Evolutionary conservation across 495 filamentous ascomycete species (phyloP), one percentile per base, ranked within the genome.

Genomic region (Aspergillus sclerotioniger): DNA sequence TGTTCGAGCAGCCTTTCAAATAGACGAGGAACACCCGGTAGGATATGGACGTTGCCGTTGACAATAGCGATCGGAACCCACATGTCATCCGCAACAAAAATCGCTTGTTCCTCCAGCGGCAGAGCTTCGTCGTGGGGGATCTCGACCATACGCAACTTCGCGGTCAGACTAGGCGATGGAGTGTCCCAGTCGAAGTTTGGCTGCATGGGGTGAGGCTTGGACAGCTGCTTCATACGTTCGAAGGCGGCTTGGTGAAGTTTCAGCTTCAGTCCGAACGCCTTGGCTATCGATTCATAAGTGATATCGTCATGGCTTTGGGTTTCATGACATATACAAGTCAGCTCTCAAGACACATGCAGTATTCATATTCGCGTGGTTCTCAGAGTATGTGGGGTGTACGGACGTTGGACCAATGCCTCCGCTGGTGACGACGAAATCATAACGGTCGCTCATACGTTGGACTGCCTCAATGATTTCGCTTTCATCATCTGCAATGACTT

Each of bases 341-440:
- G 31, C 28, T 35, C 33, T 35, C 13, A 13, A 35, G 33, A 3
- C 8, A 35, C 13, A 13, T 3, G 13, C 37, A 12, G 37, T 41
- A 41, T 41, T 41, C 37, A 41, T 31, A 41, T 43, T 17, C 8
- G 32, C 7, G 41, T 39, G 51, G 29, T 10, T 10, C 19, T 15
- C 10, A 39, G 41, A n/a, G 43, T 56, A 47, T 29, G 6, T 58
- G 10, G 51, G 61, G 58, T 58, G 57, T 62, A 75, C 80, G 63
- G 67, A 92, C 89, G 92, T 97, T 53, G 94, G 93, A 3, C 94
- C 94, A 66, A 98, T 97, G 25, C 94, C 94, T 53, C 94, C 94
- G 62, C 87, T 89, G 45, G 94, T 98, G 3, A 96, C 91, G 17
- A 98, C 90, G 57, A 97, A 89, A 73, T 97, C 94, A 66, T 96